These are phyloP conservation scores for Leccinum boreale DNA, from an alignment of 768 basidiomycete genomes.

Conservation along the genomic window DNA sequence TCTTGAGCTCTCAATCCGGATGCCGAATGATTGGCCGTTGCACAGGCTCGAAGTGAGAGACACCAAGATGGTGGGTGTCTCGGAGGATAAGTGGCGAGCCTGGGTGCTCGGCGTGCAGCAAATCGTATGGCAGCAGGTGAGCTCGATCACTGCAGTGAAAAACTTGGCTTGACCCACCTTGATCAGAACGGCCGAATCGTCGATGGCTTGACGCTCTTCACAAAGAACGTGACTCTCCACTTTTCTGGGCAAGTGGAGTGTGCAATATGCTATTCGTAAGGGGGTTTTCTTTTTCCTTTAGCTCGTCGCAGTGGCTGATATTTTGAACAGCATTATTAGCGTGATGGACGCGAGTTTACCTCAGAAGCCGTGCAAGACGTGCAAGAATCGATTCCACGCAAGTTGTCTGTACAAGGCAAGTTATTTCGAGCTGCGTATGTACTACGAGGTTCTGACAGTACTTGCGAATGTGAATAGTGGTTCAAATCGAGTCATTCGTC, in stretches of 20 bases:
- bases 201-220: constrained; percentile 87
- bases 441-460: not conserved
- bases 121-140: constrained; percentile 81
- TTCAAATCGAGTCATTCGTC: constrained; percentile 87
- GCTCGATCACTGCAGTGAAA: constrained; percentile 21
- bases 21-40: constrained; percentile 90
- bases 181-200: constrained; percentile 82
- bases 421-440: not conserved
- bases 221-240: constrained; percentile 88
- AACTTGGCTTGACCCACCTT: not conserved
- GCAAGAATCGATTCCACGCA: constrained; percentile 92
- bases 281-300: not conserved
- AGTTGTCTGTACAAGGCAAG: constrained; percentile 85
- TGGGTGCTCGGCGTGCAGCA: constrained; percentile 95
- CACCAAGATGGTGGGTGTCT: constrained; percentile 78
- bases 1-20: constrained; percentile 81
- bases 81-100: constrained; percentile 86
- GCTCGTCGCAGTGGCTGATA: not conserved
- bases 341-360: constrained; percentile 86
- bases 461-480: constrained; percentile 56
- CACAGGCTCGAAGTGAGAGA: constrained; percentile 87
- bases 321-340: constrained; percentile 70
- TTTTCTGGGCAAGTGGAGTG: constrained; percentile 97
- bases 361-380: constrained; percentile 88
- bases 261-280: constrained; percentile 93